phyloP scores from a whole-genome alignment of 2,329 filamentous ascomycete species.

The Penicillium corylophilum region DNA sequence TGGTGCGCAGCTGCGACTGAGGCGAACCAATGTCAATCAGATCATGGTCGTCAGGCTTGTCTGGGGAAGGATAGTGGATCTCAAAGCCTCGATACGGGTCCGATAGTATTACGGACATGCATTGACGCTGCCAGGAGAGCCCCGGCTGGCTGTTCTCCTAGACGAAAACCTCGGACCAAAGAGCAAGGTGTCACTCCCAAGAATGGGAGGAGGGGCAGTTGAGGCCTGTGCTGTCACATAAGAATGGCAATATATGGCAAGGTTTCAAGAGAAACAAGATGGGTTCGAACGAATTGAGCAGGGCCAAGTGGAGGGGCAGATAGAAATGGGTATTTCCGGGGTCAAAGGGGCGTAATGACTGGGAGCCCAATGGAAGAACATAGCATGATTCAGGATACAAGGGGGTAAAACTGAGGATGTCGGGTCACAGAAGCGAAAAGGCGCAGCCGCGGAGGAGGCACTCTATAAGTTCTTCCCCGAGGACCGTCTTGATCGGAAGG shows the following conservation, averaged over 20 bases:
- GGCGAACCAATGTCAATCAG: constrained; percentile 61
- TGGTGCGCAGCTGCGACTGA: constrained; percentile 28
- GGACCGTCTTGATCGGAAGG: neutral
- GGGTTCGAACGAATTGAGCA: neutral
- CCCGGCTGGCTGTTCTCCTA: constrained; percentile 51
- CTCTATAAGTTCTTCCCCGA: constrained; percentile 14
- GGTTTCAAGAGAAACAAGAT: neutral
- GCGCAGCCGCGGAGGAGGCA: neutral
- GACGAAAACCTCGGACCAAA: constrained; percentile 1
- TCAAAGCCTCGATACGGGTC: constrained; percentile 74
- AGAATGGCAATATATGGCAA: constrained; percentile 3
- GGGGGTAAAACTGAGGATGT: neutral
- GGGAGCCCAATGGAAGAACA: neutral
- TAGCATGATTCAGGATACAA: constrained; percentile 1
- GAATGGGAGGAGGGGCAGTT: constrained; percentile 3
- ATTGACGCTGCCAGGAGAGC: constrained; percentile 76
- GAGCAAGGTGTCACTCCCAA: neutral
- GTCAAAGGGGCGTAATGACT: constrained; percentile 7
- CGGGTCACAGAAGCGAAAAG: neutral
- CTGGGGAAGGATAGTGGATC: constrained; percentile 66
- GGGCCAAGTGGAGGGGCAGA: neutral
- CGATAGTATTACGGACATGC: constrained; percentile 69
- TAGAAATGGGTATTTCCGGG: neutral
- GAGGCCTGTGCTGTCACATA: constrained; percentile 11
- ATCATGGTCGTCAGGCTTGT: constrained; percentile 63